Evolutionary conservation across 2,329 filamentous ascomycete genomes (phyloP).

Genomic region (Phaeosphaeria sp.): DNA sequence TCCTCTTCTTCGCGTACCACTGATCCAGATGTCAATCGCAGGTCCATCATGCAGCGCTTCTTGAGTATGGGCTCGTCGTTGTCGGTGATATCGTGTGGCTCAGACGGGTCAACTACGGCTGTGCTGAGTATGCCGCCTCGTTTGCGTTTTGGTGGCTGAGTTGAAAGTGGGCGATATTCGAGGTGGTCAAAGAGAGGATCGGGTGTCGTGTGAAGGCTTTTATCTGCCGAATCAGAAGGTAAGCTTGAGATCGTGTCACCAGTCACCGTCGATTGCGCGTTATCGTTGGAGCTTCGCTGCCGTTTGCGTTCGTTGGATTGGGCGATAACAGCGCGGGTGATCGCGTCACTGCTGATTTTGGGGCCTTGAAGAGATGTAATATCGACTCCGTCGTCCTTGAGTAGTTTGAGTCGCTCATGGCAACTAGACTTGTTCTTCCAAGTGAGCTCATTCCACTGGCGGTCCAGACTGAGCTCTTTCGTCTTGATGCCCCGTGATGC

Average conservation of each 20-base stretch:
- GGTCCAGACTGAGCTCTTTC: neutral
- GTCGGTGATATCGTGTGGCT: no score
- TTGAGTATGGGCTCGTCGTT: neutral
- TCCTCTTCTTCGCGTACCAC: neutral
- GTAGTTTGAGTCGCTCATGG: neutral
- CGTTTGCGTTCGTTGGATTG: neutral
- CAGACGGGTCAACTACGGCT: neutral
- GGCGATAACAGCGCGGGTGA: neutral
- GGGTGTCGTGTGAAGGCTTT: neutral
- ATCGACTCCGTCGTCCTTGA: slow-evolving; percentile 2
- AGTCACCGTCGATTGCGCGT: neutral
- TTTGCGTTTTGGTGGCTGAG: neutral
- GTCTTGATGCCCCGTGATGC: neutral
- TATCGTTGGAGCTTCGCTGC: neutral
- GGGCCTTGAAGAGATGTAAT: neutral
- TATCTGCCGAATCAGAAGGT: neutral
- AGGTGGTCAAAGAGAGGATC: neutral
- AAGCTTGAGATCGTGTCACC: neutral
- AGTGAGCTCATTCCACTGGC: neutral
- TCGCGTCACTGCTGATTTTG: neutral
- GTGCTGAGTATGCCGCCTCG: neutral
- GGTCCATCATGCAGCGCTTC: neutral
- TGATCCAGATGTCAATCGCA: neutral
- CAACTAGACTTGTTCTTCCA: neutral
- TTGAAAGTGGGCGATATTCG: neutral